Evolutionary conservation across 1,284 basidiomycete species (phyloP).

Genomic region (Leucoagaricus sp.): DNA sequence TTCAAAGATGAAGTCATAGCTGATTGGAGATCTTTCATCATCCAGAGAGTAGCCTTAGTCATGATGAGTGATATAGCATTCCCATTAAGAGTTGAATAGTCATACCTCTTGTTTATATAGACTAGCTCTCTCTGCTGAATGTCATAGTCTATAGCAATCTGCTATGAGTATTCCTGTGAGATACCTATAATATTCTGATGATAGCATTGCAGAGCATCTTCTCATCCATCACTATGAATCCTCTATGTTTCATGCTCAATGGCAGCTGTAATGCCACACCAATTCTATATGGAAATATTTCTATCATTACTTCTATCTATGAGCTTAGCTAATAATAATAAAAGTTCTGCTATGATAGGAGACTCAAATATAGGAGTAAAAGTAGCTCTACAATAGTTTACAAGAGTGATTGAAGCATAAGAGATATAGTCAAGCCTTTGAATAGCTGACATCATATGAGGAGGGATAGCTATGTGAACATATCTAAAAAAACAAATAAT

Average conservation of each 20-base stretch:
- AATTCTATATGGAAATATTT: background rate
- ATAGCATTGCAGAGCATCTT: conserved; percentile 17
- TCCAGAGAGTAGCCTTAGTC: background rate
- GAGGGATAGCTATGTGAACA: background rate
- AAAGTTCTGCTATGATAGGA: background rate
- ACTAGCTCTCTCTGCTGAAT: conserved; percentile 25
- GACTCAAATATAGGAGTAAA: background rate
- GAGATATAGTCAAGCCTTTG: background rate
- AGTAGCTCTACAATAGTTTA: background rate
- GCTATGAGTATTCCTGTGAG: conserved; percentile 4
- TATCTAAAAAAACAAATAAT: no score
- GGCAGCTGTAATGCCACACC: background rate
- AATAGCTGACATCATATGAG: background rate
- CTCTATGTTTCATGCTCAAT: background rate
- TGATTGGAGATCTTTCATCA: background rate
- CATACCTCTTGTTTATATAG: conserved; percentile 20
- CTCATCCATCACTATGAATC: conserved; percentile 16
- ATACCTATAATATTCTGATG: conserved; percentile 18
- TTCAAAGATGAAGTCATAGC: background rate
- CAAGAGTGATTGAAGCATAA: background rate
- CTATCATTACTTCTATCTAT: background rate
- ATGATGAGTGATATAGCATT: background rate
- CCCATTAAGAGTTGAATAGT: conserved; percentile 20
- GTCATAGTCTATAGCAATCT: background rate
- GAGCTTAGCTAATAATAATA: background rate